Conservation (phyloP, 805 yeast genomes). For the Teunomyces kruisii region DNA sequence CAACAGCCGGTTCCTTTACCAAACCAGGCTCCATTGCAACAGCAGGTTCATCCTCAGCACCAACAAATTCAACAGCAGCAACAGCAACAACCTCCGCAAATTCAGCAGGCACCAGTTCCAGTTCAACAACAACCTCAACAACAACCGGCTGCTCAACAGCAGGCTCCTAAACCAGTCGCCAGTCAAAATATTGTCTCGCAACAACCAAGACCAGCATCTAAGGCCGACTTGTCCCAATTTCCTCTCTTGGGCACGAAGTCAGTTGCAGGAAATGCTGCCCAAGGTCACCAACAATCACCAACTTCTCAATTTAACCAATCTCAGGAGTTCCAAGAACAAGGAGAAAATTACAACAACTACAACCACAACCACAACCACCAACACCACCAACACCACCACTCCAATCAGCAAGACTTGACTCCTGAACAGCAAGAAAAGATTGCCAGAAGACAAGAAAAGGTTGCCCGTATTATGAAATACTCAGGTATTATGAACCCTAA, state of each 20-base stretch:
- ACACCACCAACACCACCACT: constrained; percentile 23
- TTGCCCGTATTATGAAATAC: constrained; percentile 70
- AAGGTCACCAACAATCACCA: constrained; percentile 19
- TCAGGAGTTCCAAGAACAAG: constrained; percentile 13
- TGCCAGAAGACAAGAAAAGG: constrained; percentile 70
- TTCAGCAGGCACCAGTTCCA: constrained; percentile 14
- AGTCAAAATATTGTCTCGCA: constrained; percentile 3
- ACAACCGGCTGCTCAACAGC: constrained; percentile 10
- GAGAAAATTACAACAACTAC: constrained; percentile 5
- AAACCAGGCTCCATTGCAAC: constrained; percentile 11
- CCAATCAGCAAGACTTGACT: constrained; percentile 41
- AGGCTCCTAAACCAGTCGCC: constrained; percentile 9
- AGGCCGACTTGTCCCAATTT: constrained; percentile 45
- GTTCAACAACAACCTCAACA: constrained; percentile 16
- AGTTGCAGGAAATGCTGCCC: constrained; percentile 13
- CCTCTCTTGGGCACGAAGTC: constrained; percentile 55
- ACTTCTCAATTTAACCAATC: constrained; percentile 16
- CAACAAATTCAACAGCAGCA: constrained; percentile 15
- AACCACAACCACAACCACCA: constrained; percentile 28
- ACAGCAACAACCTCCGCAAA: constrained; percentile 17
- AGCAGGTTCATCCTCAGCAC: constrained; percentile 15
- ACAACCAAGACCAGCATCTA: constrained; percentile 4
- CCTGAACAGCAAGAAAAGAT: constrained; percentile 73
- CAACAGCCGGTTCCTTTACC: constrained; percentile 7
- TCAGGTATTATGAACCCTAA: constrained; percentile 96